phyloP scores from a whole-genome alignment of 495 filamentous ascomycete genomes.

The Aspergillus homomorphus region DNA sequence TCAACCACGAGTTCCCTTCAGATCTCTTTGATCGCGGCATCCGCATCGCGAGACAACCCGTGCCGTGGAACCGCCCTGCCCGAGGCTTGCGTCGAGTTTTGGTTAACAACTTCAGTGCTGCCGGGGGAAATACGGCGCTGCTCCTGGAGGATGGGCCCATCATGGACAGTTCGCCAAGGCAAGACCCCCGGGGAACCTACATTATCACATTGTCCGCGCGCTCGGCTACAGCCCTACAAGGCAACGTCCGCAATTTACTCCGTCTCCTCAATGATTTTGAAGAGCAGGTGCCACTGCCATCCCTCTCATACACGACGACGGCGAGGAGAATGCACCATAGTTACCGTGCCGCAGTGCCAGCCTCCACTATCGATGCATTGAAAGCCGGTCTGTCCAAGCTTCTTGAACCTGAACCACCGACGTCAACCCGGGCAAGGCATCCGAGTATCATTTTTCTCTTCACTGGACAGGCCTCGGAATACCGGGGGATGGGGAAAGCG shows the following conservation, averaged over 20 bases:
- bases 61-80: too few species aligned
- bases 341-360: conserved; percentile 2
- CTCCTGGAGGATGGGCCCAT: conserved; percentile 53
- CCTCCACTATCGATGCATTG: conserved; percentile 31
- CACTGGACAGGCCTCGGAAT: conserved; percentile 55
- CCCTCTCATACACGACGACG: conserved; percentile 72
- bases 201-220: conserved; percentile 51
- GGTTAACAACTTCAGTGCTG: too few species aligned
- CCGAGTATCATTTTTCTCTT: conserved; percentile 28
- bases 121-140: conserved; percentile 49
- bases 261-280: conserved; percentile 49
- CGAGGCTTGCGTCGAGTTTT: too few species aligned
- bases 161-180: conserved; percentile 28
- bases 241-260: conserved; percentile 51
- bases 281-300: conserved; percentile 22
- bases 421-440: not conserved
- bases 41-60: too few species aligned
- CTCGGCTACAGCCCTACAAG: conserved; percentile 50
- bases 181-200: conserved; percentile 51
- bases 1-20: too few species aligned
- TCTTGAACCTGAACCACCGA: not conserved
- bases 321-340: conserved; percentile 69
- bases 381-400: conserved; percentile 41
- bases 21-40: too few species aligned
- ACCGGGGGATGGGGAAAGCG: conserved; percentile 62